Percentiles rank a stretch among this genome's conserved stretches.
Evolutionary conservation across 2,329 filamentous ascomycete genomes (phyloP).

Genomic region (Alternaria gaisen): DNA sequence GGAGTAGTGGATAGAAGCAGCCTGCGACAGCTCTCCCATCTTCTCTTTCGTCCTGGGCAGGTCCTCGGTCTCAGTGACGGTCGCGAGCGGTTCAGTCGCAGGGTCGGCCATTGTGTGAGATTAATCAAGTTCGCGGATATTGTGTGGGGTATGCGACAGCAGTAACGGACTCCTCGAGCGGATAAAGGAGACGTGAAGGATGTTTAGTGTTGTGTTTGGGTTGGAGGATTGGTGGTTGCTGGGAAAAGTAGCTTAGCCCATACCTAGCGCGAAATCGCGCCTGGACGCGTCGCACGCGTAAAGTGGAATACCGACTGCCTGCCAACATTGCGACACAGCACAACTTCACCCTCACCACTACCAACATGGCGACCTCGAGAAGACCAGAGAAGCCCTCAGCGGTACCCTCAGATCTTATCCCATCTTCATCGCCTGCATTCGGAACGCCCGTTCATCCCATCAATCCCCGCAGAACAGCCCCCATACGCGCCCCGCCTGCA

Average conservation of each 20-base stretch:
- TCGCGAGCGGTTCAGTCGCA: slow-evolving; percentile 27
- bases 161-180: neutral
- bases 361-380: slow-evolving; percentile 40
- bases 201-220: slow-evolving; percentile 9
- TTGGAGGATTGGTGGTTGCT: slow-evolving; percentile 2
- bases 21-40: slow-evolving; percentile 79
- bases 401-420: slow-evolving; percentile 67
- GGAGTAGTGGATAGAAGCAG: slow-evolving; percentile 84
- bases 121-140: neutral
- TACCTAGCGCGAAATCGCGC: slow-evolving; percentile 16
- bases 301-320: slow-evolving; percentile 21
- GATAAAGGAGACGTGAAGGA: neutral
- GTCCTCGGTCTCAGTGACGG: slow-evolving; percentile 33
- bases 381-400: slow-evolving; percentile 43
- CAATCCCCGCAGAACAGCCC: slow-evolving; percentile 59
- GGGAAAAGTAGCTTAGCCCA: slow-evolving; percentile 15
- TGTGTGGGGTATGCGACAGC: slow-evolving; percentile 17
- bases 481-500: slow-evolving; percentile 56
- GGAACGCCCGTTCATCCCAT: slow-evolving; percentile 85
- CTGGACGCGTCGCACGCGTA: slow-evolving; percentile 35
- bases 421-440: slow-evolving; percentile 90
- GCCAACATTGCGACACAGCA: slow-evolving; percentile 2
- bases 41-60: slow-evolving; percentile 64
- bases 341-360: slow-evolving; percentile 10
- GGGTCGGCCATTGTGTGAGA: slow-evolving; percentile 37